These are phyloP conservation scores for Alloteropsis semialata DNA, from an alignment of 176 grass and related monocot species.

Conservation along the genomic window DNA sequence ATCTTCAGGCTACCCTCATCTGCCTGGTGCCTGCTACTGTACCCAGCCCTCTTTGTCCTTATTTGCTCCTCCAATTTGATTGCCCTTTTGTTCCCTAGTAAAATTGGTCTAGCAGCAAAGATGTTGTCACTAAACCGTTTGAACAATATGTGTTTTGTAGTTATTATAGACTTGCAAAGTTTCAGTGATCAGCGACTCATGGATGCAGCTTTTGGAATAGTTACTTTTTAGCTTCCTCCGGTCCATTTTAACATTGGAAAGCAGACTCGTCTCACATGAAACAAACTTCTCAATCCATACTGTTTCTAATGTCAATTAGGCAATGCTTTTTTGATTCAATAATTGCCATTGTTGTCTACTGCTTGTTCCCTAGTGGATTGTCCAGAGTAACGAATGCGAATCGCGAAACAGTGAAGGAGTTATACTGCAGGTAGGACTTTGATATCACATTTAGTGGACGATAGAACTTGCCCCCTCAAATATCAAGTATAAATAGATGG, in stretches of 20 bases:
- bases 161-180: neutral
- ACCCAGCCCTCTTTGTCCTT: neutral
- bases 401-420: slow-evolving; percentile 24
- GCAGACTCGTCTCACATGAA: slow-evolving; percentile 32
- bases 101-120: neutral
- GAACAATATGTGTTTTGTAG: neutral
- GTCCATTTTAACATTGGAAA: neutral
- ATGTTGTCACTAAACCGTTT: neutral
- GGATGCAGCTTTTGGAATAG: neutral
- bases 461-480: slow-evolving; percentile 17
- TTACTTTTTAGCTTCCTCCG: neutral
- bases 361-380: slow-evolving; percentile 45
- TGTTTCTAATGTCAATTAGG: neutral
- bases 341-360: slow-evolving; percentile 40
- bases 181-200: slow-evolving; percentile 9
- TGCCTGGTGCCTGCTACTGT: neutral
- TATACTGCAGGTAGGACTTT: slow-evolving; percentile 36
- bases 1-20: slow-evolving; percentile 15
- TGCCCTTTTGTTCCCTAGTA: neutral
- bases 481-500: slow-evolving; percentile 29
- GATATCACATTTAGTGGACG: slow-evolving; percentile 52
- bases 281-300: slow-evolving; percentile 19
- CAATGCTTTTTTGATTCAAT: slow-evolving; percentile 25
- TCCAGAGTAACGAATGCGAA: slow-evolving; percentile 31
- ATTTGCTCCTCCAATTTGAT: neutral